These are phyloP conservation scores for Macadamia integrifolia DNA, from an alignment of 164 flowering plant species.

Conservation along the genomic window DNA sequence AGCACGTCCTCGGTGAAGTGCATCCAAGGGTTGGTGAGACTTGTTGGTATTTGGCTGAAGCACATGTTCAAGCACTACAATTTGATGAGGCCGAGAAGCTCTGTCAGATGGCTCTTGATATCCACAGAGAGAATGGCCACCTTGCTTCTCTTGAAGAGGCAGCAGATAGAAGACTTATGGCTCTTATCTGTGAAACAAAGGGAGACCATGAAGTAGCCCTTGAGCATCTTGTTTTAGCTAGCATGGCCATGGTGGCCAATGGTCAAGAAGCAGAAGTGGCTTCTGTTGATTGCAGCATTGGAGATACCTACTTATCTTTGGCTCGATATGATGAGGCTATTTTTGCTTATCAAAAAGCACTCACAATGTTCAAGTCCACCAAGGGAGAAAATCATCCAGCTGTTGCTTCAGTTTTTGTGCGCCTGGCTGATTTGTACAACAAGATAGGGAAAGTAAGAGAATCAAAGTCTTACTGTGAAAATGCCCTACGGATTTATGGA, in stretches of 20 bases:
- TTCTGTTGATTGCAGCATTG: slow-evolving; percentile 84
- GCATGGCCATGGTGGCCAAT: slow-evolving; percentile 87
- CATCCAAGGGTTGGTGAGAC: slow-evolving; percentile 95
- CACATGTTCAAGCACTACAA: slow-evolving; percentile 83
- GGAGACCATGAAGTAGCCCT: slow-evolving; percentile 92
- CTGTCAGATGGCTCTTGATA: slow-evolving; percentile 81
- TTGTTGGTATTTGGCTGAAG: slow-evolving; percentile 89
- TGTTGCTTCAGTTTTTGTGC: slow-evolving; percentile 81
- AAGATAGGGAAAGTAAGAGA: slow-evolving; percentile 77
- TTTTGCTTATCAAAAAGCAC: slow-evolving; percentile 89
- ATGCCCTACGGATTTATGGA: slow-evolving; percentile 75
- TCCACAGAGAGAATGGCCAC: slow-evolving; percentile 62
- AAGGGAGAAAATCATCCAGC: slow-evolving; percentile 93
- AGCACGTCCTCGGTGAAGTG: slow-evolving; percentile 60
- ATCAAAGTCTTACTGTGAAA: slow-evolving; percentile 80
- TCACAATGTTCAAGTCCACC: slow-evolving; percentile 68
- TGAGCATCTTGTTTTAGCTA: slow-evolving; percentile 90
- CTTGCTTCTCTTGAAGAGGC: slow-evolving; percentile 88
- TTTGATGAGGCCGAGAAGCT: slow-evolving; percentile 82
- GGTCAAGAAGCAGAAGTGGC: slow-evolving; percentile 86
- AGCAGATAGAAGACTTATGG: slow-evolving; percentile 95
- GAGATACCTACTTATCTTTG: slow-evolving; percentile 79
- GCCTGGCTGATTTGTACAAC: slow-evolving; percentile 80
- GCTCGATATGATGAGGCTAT: slow-evolving; percentile 84
- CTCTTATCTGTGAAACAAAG: slow-evolving; percentile 83